Evolutionary conservation across 345 rosid genomes (phyloP).

Genomic region (Turritis glabra): DNA sequence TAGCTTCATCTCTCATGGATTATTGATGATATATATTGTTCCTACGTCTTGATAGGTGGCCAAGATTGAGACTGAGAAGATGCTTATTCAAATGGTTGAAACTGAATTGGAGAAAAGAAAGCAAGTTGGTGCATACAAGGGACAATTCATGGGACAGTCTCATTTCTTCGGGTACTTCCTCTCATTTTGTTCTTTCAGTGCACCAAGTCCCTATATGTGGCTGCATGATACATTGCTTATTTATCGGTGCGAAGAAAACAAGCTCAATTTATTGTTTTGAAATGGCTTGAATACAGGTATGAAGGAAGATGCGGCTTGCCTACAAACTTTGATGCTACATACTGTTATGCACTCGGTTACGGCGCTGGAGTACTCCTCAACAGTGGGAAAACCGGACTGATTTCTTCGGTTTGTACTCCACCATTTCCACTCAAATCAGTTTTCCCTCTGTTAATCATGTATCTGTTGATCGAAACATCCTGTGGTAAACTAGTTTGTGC

Average conservation of each 20-base stretch:
- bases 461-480: neutral
- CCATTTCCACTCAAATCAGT: neutral
- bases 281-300: conserved; percentile 49
- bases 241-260: neutral
- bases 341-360: conserved; percentile 96
- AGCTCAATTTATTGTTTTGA: neutral
- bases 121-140: conserved; percentile 70
- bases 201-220: neutral
- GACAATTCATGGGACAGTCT: conserved; percentile 81
- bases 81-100: conserved; percentile 99
- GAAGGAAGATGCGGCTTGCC: conserved; percentile 99
- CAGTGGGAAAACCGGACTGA: conserved; percentile 86
- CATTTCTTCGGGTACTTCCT: conserved; percentile 90
- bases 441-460: neutral
- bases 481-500: neutral
- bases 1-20: neutral
- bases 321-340: conserved; percentile 87
- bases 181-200: neutral
- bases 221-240: neutral
- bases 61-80: conserved; percentile 97
- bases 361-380: conserved; percentile 93
- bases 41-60: conserved; percentile 64
- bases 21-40: neutral
- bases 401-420: conserved; percentile 73
- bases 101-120: conserved; percentile 90